A percentile compares a stretch with the other conserved stretches of the same genome.
phyloP scores from a whole-genome alignment of 2,329 filamentous ascomycete genomes.

The Clonostachys byssicola region DNA sequence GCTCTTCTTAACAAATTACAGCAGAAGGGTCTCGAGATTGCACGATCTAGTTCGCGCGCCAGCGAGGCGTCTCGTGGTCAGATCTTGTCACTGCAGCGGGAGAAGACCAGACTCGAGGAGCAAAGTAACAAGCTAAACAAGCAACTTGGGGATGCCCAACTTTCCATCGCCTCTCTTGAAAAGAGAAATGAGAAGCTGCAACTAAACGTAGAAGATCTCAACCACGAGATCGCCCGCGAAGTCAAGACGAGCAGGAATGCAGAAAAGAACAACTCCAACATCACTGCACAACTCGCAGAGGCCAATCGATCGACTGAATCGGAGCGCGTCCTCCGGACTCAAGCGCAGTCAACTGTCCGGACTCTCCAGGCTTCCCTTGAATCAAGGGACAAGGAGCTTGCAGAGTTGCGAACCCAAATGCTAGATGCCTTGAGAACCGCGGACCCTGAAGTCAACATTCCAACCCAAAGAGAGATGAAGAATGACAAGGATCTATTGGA shows the following conservation, averaged over 20 bases:
- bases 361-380: constrained; percentile 78
- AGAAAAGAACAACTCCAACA: constrained; percentile 79
- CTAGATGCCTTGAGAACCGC: constrained; percentile 82
- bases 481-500: constrained; percentile 65
- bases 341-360: constrained; percentile 81
- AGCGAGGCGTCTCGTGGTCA: constrained; percentile 79
- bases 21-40: constrained; percentile 95
- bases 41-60: constrained; percentile 80
- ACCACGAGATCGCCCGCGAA: constrained; percentile 85
- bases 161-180: constrained; percentile 78
- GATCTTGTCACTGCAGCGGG: constrained; percentile 70
- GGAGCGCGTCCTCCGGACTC: constrained; percentile 77
- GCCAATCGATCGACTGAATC: constrained; percentile 86
- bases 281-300: constrained; percentile 81
- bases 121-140: constrained; percentile 76
- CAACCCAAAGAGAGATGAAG: constrained; percentile 52
- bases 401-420: constrained; percentile 75
- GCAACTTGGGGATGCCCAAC: constrained; percentile 80
- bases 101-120: constrained; percentile 80
- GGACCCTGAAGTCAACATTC: constrained; percentile 67
- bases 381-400: constrained; percentile 73
- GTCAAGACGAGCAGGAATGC: constrained; percentile 86
- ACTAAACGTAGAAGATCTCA: constrained; percentile 84
- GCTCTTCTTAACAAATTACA: constrained; percentile 95
- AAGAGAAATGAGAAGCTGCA: constrained; percentile 94